Percentiles rank a stretch among this genome's conserved stretches.
Conservation (phyloP, 2,329 filamentous ascomycete species). For the Aspergillus puulaauensis region DNA sequence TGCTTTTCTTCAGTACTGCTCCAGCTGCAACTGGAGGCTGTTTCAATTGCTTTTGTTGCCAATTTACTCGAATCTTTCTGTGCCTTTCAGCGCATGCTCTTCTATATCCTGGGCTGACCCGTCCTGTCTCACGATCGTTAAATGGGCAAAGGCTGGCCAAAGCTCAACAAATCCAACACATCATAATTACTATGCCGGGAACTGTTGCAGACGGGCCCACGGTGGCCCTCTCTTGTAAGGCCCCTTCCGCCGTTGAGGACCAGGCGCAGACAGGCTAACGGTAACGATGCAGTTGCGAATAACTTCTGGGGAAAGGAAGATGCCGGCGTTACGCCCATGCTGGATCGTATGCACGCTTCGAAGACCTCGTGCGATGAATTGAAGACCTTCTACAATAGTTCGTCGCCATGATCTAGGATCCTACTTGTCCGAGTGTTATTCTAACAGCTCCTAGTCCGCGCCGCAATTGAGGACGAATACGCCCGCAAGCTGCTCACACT, state of each 20-base stretch:
- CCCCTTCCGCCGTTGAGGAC: neutral
- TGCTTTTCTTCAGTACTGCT: conserved; percentile 13
- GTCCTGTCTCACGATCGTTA: conserved; percentile 17
- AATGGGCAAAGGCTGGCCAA: conserved; percentile 39
- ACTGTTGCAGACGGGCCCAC: conserved; percentile 62
- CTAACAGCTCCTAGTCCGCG: conserved; percentile 62
- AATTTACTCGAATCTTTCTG: neutral
- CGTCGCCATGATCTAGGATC: conserved; percentile 23
- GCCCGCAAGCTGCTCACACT: conserved; percentile 82
- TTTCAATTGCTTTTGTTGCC: conserved; percentile 6
- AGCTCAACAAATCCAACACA: conserved; percentile 25
- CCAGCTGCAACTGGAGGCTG: conserved; percentile 8
- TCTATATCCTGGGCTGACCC: conserved; percentile 9
- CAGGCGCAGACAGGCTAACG: conserved; percentile 6
- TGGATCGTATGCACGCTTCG: conserved; percentile 91
- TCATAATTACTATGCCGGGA: conserved; percentile 55
- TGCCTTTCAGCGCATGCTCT: neutral
- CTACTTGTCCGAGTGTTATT: neutral
- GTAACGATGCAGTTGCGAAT: conserved; percentile 69
- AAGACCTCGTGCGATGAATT: conserved; percentile 95
- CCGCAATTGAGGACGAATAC: conserved; percentile 96
- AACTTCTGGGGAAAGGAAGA: conserved; percentile 99
- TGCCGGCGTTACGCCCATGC: conserved; percentile 84
- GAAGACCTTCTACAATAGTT: conserved; percentile 83
- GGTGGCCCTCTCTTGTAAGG: conserved; percentile 67